Base-by-base conservation (phyloP, 1,284 basidiomycete genomes). In the Fomes fomentarius region DNA sequence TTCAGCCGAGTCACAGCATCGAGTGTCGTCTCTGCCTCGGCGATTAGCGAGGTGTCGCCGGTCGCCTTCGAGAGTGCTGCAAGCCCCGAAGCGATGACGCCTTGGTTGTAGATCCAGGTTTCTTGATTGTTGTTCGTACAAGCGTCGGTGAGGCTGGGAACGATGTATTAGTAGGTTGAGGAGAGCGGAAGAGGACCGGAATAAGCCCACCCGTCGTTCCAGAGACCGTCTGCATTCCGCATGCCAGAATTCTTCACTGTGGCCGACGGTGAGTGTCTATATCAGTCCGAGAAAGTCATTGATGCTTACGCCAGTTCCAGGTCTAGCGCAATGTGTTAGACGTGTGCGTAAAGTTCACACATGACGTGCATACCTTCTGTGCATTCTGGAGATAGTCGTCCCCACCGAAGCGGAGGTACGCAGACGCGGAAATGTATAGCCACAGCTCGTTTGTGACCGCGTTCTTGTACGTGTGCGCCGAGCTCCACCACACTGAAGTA, bases 381-480 rank as follows among this genome's bases (percentile, higher is more conserved):
- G 81, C 81, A 58, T 83, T 82, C 39, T 70, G 66, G 24, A 82
- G 72, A 60, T 78, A 79, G 0, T 67, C 66, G 24, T 69, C 60
- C 24, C 73, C 71, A 1, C 65, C 50, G 35, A 66, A 74, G 47
- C 77, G 69, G 39, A 76, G 57, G 63, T 77, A 81, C 11, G 76
- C 79, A 34, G 67, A 56, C 4, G 80, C 80, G 1, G 81, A 83
- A 11, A 75, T 71, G 37, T 76, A 67, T 19, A 83, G 69, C 69
- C 80, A 83, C 9, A 83, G 70, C 52, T 82, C 74, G 57, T 83
- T 83, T 19, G 82, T 83, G 52, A 83, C 76, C 6, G 81, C 79
- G 53, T 83, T 82, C 68, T 83, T 83, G 71, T 83, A 83, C 0
- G 72, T 76, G 60, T 78, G 77, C 19, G 71, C 79, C 8, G 72